These are phyloP conservation scores for Teratosphaeriaceae sp. DNA, from an alignment of 2,329 filamentous ascomycete genomes.

Conservation along the genomic window DNA sequence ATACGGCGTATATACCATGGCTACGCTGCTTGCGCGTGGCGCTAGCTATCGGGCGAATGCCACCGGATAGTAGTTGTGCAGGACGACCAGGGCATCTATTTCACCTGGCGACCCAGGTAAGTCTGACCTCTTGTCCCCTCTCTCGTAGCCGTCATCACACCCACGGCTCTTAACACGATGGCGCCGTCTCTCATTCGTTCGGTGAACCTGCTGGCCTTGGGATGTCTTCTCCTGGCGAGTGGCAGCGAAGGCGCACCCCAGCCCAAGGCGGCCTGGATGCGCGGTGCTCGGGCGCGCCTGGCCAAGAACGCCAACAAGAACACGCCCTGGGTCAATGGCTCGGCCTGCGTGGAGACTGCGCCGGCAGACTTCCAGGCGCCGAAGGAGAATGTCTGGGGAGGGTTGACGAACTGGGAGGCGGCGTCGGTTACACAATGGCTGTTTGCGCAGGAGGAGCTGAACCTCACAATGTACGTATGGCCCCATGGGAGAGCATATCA, in stretches of 20 bases:
- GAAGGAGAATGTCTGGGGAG: constrained; percentile 37
- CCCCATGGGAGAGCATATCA: not conserved
- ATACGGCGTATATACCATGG: too few relatives aligned
- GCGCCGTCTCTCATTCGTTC: not conserved
- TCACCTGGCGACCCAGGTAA: too few relatives aligned
- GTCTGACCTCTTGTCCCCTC: not conserved
- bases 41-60: too few relatives aligned
- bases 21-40: too few relatives aligned
- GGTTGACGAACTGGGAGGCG: constrained; percentile 34
- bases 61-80: too few relatives aligned
- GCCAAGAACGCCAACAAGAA: constrained; percentile 10
- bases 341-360: constrained; percentile 10
- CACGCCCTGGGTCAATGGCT: constrained; percentile 12
- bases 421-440: constrained; percentile 35
- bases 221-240: not conserved
- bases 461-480: constrained; percentile 24
- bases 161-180: not conserved
- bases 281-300: constrained; percentile 13
- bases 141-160: too few relatives aligned
- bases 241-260: constrained; percentile 6
- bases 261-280: constrained; percentile 17
- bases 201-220: not conserved
- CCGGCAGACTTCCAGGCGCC: constrained; percentile 26
- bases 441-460: constrained; percentile 34
- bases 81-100: too few relatives aligned